Base-by-base conservation (phyloP, 352 stramenopile genomes). In the Phytophthora podocarpi region DNA sequence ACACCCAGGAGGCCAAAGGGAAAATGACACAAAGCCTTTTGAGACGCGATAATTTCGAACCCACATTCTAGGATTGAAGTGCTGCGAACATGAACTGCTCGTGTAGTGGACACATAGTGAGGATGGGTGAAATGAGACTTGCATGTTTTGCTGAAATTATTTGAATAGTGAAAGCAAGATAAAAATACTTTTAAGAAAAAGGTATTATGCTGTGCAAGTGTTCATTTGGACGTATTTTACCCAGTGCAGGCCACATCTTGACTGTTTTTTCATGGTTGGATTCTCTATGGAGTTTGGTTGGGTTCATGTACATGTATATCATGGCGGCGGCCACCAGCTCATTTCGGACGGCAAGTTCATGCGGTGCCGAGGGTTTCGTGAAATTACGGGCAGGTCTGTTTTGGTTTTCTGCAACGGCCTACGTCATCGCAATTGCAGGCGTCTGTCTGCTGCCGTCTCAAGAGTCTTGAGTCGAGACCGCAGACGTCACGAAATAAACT, bases 351-450 rank as follows among this genome's bases (percentile, higher is more conserved):
- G 13, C 50, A 8, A 34, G 23, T 28, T 26, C 18, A 31, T 42
- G 21, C 34, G 20, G 23, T 31, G 49, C 20, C 3, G 34, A 63
- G 11, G 16, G 54, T 63, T 56, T 63, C 43, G 36, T 11, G 28
- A n/a, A n/a, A n/a, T n/a, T n/a, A n/a, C n/a, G n/a, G n/a, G n/a
- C n/a, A n/a, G n/a, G n/a, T n/a, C n/a, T n/a, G n/a, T n/a, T n/a
- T n/a, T 24, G 21, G 20, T 28, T 41, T 40, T 27, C 15, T 37
- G 41, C 36, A 59, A 59, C 46, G 47, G 21, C 9, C 47, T n/a
- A 59, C 57, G 26, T 5, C 37, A 23, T 59, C 57, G 30, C 57
- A 65, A 52, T 41, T 53, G 31, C 30, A 59, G 57, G 26, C 47
- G 37, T 35, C 47, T n/a, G n/a, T n/a, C n/a, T n/a, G n/a, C n/a